Base-by-base conservation (phyloP, 108 stramenopile genomes). In the Seminavis robusta region DNA sequence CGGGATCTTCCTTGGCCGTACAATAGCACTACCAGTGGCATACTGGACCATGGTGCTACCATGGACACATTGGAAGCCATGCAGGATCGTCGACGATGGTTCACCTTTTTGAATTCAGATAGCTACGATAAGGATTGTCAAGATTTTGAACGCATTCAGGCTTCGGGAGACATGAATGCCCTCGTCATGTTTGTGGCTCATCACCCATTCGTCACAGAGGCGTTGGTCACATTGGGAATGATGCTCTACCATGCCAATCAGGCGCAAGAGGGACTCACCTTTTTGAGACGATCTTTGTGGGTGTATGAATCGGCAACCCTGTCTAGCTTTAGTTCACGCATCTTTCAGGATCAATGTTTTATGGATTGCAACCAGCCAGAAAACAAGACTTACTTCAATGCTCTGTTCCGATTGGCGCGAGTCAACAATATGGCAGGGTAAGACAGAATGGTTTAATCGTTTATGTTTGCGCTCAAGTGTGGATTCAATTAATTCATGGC, bases 101-200 rank as follows among this genome's bases (percentile, higher is more conserved):
- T 65, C 61, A 62, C 65, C 2, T 82, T 92, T 59, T 31, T 47
- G n/a, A 69, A 76, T 57, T 74, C 83, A 0, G 82, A 88, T 32
- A 79, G 65, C 28, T 89, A 86, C 63, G 52, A 64, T 24, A 59
- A 70, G 27, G 66, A 80, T 17, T 38, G 39, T 2, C 48, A 50
- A 21, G 79, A 68, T 36, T 82, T 65, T 50, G 45, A 52, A 23
- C 50, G 38, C 15, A 73, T 81, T 33, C 43, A 54, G 27, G 37
- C 47, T 3, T 65, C 77, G 4, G 77, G 79, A 2, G 91, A 92
- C 81, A 63, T 77, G 25, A 88, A 92, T 65, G 61, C 75, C 4
- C 39, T 92, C 23, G 81, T 80, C 3, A 61, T 86, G 63, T 92
- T 89, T 47, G 80, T 86, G 3, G 79, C 81, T 11, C 80, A 92